phyloP scores from a whole-genome alignment of 2,329 filamentous ascomycete genomes.

The Cryphonectria radicalis region DNA sequence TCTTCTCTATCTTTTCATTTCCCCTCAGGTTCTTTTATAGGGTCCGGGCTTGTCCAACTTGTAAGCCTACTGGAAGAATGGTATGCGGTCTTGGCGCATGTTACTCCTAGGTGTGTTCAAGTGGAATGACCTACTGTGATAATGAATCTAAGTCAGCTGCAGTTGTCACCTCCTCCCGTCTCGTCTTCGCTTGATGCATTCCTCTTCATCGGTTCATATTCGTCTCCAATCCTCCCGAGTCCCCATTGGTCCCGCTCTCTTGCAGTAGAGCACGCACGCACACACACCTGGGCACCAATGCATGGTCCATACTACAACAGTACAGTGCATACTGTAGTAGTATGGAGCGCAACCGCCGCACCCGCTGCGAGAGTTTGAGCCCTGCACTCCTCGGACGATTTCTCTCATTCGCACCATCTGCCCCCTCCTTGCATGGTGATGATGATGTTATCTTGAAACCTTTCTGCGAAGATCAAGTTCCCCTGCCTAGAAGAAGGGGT shows the following conservation, averaged over 20 bases:
- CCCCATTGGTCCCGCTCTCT: neutral
- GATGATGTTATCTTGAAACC: neutral
- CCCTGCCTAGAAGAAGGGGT: neutral
- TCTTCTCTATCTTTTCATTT: too few relatives aligned
- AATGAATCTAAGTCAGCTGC: neutral
- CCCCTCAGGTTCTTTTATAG: too few relatives aligned
- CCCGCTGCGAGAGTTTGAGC: neutral
- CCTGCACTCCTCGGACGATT: neutral
- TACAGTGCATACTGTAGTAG: neutral
- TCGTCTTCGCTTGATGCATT: neutral
- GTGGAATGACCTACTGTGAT: too few relatives aligned
- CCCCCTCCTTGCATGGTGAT: neutral
- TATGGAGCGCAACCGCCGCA: slow-evolving; percentile 3
- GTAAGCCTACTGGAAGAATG: too few relatives aligned
- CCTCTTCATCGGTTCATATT: neutral
- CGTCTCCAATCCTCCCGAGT: neutral
- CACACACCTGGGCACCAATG: neutral
- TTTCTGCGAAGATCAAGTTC: neutral
- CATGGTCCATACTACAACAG: neutral
- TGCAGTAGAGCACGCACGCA: neutral
- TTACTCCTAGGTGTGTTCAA: too few relatives aligned
- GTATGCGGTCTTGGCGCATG: too few relatives aligned
- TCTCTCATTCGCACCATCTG: neutral
- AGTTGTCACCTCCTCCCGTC: slow-evolving; percentile 1
- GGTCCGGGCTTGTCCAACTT: too few relatives aligned